Conservation (phyloP, 1,284 basidiomycete genomes). For the Sporisorium reilianum region DNA sequence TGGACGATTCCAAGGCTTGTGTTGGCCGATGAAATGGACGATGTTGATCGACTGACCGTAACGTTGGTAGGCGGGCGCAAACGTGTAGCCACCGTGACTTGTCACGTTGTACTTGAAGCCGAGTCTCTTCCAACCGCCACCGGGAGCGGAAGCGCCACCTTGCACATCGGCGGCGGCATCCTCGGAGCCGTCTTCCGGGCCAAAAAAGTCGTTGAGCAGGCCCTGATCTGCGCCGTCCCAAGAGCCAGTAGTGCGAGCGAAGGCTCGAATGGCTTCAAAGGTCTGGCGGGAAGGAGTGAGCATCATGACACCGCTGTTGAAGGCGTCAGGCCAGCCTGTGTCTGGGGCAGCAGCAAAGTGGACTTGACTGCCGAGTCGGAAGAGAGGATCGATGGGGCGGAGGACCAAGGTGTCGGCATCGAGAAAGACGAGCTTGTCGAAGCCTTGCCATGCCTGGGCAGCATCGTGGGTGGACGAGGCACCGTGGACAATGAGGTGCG, state of each 20-base stretch:
- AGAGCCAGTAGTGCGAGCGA: slow-evolving; percentile 81
- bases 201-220: slow-evolving; percentile 89
- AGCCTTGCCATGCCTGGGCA: slow-evolving; percentile 74
- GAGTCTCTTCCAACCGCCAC: slow-evolving; percentile 86
- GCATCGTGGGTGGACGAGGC: slow-evolving; percentile 6
- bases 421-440: slow-evolving; percentile 89
- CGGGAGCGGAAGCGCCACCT: slow-evolving; percentile 65
- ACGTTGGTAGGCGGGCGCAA: slow-evolving; percentile 93
- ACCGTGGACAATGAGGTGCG: slow-evolving; percentile 23
- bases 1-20: slow-evolving; percentile 85
- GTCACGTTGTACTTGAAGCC: slow-evolving; percentile 90
- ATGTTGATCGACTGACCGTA: slow-evolving; percentile 88
- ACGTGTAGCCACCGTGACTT: slow-evolving; percentile 95
- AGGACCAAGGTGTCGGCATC: slow-evolving; percentile 95
- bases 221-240: slow-evolving; percentile 99
- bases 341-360: slow-evolving; percentile 85
- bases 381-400: slow-evolving; percentile 59
- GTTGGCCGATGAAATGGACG: slow-evolving; percentile 92
- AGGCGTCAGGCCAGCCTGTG: slow-evolving; percentile 98
- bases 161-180: neutral
- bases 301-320: slow-evolving; percentile 96
- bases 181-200: slow-evolving; percentile 71
- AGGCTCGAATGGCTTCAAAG: slow-evolving; percentile 79
- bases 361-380: slow-evolving; percentile 35
- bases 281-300: slow-evolving; percentile 83